A percentile compares a stretch with the other conserved stretches of the same genome.
phyloP scores from a whole-genome alignment of 495 filamentous ascomycete genomes.

The Penicillium atrosanguineum region DNA sequence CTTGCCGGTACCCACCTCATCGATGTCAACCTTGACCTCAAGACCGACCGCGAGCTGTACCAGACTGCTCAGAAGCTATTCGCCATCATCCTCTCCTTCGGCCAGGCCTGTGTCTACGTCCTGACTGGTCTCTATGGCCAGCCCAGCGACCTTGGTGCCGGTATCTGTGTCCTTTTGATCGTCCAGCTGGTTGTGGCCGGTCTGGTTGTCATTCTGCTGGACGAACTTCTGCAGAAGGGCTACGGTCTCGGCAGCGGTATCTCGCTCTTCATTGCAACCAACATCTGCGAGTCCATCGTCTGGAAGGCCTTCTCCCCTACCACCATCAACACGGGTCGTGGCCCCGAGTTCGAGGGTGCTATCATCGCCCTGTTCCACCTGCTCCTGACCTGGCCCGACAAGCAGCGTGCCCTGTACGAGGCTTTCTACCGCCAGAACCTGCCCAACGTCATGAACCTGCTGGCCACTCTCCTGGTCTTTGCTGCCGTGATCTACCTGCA shows the following conservation, averaged over 20 bases:
- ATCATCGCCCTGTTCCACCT: constrained; percentile 99
- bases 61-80: constrained; percentile 99
- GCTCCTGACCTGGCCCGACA: constrained; percentile 96
- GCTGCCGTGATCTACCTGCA: constrained; percentile 99
- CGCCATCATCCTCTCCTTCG: constrained; percentile 95
- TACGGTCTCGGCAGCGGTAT: constrained; percentile 98
- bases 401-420: constrained; percentile 93
- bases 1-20: constrained; percentile 99
- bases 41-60: constrained; percentile 98
- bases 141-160: constrained; percentile 92
- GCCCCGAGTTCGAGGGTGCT: constrained; percentile 98
- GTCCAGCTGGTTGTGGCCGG: constrained; percentile 96
- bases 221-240: constrained; percentile 98
- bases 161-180: constrained; percentile 95
- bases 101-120: constrained; percentile 94
- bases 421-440: constrained; percentile 99
- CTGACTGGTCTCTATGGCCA: constrained; percentile 97
- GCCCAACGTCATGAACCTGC: constrained; percentile 98
- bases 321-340: constrained; percentile 98
- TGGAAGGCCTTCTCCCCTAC: constrained; percentile 99
- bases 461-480: constrained; percentile 91
- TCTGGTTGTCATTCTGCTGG: constrained; percentile 97
- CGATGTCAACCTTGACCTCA: constrained; percentile 98
- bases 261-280: constrained; percentile 99
- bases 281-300: constrained; percentile 99